Evolutionary conservation across 176 grass and related monocot species (phyloP), one percentile per base, ranked within the genome.

Genomic region (Ampelocalamus luodianensis): DNA sequence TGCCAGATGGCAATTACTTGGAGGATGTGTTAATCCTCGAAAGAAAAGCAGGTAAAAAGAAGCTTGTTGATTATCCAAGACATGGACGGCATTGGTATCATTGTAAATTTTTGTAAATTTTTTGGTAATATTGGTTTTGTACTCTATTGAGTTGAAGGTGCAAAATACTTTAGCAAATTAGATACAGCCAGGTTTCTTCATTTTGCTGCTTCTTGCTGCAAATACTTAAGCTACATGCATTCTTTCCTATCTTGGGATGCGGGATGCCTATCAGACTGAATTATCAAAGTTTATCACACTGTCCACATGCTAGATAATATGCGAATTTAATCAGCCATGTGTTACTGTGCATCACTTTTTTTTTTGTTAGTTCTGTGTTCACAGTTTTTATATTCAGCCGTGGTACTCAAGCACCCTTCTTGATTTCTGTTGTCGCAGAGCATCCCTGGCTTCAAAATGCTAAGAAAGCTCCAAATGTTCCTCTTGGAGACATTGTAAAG

Each of bases 391-490:
- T 75, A 39, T 10, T 0, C 16, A 18, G 5, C 8, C 20, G 0
- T 20, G 16, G 6, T 42, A 23, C 17, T 84, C 32, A 77, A 32
- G 8, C 1, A 63, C 29, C 36, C 37, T 81, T 67, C 27, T 58
- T 87, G 14, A 45, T 34, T 77, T 87, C 22, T 81, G 39, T 50
- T 80, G 44, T 68, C 3, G 1, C 83, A 99, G 96, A 99, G 79
- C 96, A 99, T 89, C 27, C 89, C 16, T 99, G 96, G 96, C 93
- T 99, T 85, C 96, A 94, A 92, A 99, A 99, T 92, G 93, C 93
- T 67, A 99, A 99, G 90, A 96, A 99, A 84, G 96, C 96, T 85
- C 86, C 96, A 84, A 99, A 99, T 86, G 91, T 99, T 85, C 96
- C 96, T 68, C 96, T 99, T 85, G 96, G 96, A 83, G 96, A 99